Evolutionary conservation across 306 rosid species (phyloP), one percentile per base, ranked within the genome.

Genomic region (Corylus avellana): DNA sequence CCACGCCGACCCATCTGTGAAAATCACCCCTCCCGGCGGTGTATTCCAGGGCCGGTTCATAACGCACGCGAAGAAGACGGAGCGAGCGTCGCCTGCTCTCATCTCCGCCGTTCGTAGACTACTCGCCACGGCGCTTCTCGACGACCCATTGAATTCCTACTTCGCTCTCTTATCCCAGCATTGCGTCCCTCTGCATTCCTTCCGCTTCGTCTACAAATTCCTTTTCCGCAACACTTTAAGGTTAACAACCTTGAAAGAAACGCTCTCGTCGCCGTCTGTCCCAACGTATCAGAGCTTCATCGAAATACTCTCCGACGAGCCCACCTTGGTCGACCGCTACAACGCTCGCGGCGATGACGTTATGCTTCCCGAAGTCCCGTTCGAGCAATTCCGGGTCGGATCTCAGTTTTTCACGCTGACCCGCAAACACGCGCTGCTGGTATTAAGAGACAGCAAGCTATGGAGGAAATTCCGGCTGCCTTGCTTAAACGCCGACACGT

Each of bases 381-480:
- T 83, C 44, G 76, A 77, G 49, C 74, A 63, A 8, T 91, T 91
- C 73, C 76, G 86, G 13, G 96, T 91, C 0, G 93, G 96, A 32
- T 91, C 96, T 0, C 93, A 91, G 80, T 89, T 91, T 39, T 91
- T 87, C 53, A 44, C 81, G 4, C 58, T 89, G 77, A 84, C 74
- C 2, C 78, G 90, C 8, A 73, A 74, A 17, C 96, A 91, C 75
- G 88, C 90, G 1, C 14, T 16, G 55, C 14, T 83, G 10, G 93
- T 91, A 9, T 61, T 91, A 12, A 61, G 77, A 17, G 96, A 91
- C 39, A 11, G 51, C 39, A 80, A 29, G 29, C 55, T 89, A 1
- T 91, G 91, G 96, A 75, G 54, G 81, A 91, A 91, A 75, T 91
- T 91, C 66, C 54, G 16, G 78, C 85, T 89, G 46, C 93, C 93